A percentile compares a stretch with the other conserved stretches of the same genome.
These are phyloP conservation scores for Pythium biforme DNA, from an alignment of 352 stramenopile species.

Conservation along the genomic window DNA sequence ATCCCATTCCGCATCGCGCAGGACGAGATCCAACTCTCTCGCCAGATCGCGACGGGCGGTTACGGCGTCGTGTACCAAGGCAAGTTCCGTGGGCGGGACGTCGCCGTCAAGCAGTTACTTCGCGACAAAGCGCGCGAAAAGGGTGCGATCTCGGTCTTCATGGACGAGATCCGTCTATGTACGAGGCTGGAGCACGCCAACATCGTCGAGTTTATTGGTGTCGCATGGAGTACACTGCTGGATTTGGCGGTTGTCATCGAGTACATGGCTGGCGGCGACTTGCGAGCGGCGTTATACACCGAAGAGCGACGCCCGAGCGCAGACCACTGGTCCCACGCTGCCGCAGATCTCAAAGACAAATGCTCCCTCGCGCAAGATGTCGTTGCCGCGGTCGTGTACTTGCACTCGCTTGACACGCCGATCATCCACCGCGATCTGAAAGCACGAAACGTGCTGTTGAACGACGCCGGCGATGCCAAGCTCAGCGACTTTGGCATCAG, in stretches of 20 bases:
- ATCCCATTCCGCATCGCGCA: conserved; percentile 12
- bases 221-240: conserved; percentile 34
- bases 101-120: conserved; percentile 23
- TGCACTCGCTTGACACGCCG: conserved; percentile 25
- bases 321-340: conserved; percentile 7
- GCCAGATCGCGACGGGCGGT: conserved; percentile 21
- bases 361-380: conserved; percentile 15
- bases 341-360: conserved; percentile 3
- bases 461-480: conserved; percentile 20
- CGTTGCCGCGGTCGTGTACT: conserved; percentile 25
- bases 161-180: conserved; percentile 36
- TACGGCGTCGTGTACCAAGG: conserved; percentile 20
- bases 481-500: conserved; percentile 27
- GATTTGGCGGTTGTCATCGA: conserved; percentile 34
- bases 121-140: conserved; percentile 27
- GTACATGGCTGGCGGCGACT: conserved; percentile 29
- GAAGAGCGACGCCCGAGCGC: neutral
- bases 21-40: conserved; percentile 8
- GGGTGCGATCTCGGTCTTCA: conserved; percentile 24
- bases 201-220: conserved; percentile 36
- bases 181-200: conserved; percentile 32
- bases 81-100: conserved; percentile 5
- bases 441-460: conserved; percentile 21
- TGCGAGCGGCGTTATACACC: neutral
- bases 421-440: conserved; percentile 31